Evolutionary conservation across 768 basidiomycete genomes (phyloP), one percentile per base, ranked within the genome.

Genomic region (Pleurotus eryngii): DNA sequence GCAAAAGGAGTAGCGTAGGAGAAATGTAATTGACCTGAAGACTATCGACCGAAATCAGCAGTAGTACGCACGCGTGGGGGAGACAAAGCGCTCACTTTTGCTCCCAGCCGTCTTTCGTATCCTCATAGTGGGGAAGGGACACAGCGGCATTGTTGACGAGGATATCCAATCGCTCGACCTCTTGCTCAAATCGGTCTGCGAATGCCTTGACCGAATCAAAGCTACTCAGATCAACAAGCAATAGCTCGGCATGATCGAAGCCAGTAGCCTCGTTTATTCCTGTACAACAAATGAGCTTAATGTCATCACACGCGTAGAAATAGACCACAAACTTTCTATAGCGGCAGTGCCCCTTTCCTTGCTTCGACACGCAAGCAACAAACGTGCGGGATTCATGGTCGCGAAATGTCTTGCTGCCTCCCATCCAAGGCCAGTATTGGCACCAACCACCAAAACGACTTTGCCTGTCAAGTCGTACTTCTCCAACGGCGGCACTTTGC

Each of bases 341-440:
- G 78, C 76, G 8, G 61, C 68, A 46, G 71, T 60, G 3, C 75
- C 77, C 54, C 70, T 75, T n/a, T 62, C 59, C 46, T 70, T 48
- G 48, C 59, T 73, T 14, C 77, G 64, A 57, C 75, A 79, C 3
- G 67, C 75, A 9, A 81, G 27, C 20, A 81, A 70, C 3, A 80
- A 63, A 48, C 65, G 68, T 1, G 51, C 71, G n/a, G 79, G 69
- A 46, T 72, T 72, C 79, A 81, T 77, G 1, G 59, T 45, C 0
- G 78, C 78, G 39, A 81, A 76, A 55, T 80, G 75, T 56, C 74
- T 77, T 5, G 74, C 67, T 1, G 77, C 72, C 59, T 81, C 79
- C 40, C 79, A 72, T 1, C 81, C 81, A 3, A 82, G 56, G 2
- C 81, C 84, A 20, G 71, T 70, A 60, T 85, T 85, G 2, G 82